These are phyloP conservation scores for Panellus pusillus DNA, from an alignment of 768 basidiomycete species.

Conservation along the genomic window DNA sequence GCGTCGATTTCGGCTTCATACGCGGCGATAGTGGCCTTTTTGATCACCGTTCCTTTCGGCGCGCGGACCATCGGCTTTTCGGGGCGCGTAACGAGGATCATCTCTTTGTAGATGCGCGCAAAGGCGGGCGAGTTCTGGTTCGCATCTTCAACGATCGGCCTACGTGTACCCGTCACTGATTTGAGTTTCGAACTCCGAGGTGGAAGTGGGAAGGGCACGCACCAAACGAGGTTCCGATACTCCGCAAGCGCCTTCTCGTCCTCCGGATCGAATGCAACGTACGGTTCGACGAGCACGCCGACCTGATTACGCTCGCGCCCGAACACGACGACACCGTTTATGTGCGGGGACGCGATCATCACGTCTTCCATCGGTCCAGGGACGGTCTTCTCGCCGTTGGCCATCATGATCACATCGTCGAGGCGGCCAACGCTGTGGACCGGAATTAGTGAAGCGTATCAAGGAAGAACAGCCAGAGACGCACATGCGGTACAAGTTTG, in stretches of 20 bases:
- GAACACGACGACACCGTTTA: conserved; percentile 13
- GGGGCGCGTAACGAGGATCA: conserved; percentile 43
- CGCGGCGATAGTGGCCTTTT: conserved; percentile 39
- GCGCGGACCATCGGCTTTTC: conserved; percentile 44
- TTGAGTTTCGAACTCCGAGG: not conserved
- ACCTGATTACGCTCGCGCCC: conserved; percentile 20
- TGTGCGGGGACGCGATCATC: conserved; percentile 20
- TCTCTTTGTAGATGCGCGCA: conserved; percentile 50
- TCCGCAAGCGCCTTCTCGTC: conserved; percentile 12
- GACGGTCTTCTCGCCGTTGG: conserved; percentile 31
- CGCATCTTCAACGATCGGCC: conserved; percentile 42
- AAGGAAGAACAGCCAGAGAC: not conserved
- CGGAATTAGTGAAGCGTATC: not conserved
- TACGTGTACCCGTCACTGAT: conserved; percentile 5
- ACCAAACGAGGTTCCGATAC: conserved; percentile 42
- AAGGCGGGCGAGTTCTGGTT: conserved; percentile 42
- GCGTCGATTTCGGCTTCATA: conserved; percentile 49
- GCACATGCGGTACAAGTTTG: conserved; percentile 31
- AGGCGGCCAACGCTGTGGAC: conserved; percentile 29
- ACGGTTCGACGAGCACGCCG: conserved; percentile 23
- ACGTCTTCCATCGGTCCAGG: conserved; percentile 29
- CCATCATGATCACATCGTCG: conserved; percentile 30
- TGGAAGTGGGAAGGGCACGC: not conserved
- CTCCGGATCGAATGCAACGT: conserved; percentile 13
- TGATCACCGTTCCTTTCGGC: conserved; percentile 48